Conservation (phyloP, 805 yeast genomes). For the Kazachstania taianensis region DNA sequence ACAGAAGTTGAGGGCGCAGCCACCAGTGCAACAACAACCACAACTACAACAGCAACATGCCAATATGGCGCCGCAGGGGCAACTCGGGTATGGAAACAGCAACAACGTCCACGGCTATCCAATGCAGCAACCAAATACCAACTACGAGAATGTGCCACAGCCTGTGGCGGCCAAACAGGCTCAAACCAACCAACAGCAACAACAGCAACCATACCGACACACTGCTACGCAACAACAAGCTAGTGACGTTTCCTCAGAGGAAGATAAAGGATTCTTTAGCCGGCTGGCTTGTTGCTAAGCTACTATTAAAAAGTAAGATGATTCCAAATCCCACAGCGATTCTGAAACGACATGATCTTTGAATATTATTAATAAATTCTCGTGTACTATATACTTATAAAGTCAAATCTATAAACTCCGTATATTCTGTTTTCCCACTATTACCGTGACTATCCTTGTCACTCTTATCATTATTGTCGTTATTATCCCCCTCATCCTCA, state of each 20-base stretch:
- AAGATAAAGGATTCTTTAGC: conserved; percentile 27
- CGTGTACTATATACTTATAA: no score
- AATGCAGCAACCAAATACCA: background rate
- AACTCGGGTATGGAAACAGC: conserved; percentile 6
- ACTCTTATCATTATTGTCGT: background rate
- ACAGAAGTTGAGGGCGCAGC: conserved; percentile 13
- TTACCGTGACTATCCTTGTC: background rate
- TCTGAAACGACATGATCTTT: no score
- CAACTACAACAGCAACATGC: conserved; percentile 3
- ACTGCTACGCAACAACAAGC: conserved; percentile 10
- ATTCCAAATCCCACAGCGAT: no score
- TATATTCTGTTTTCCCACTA: background rate
- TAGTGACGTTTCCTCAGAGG: conserved; percentile 14
- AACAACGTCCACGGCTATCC: conserved; percentile 3
- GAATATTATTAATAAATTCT: no score
- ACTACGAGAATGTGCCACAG: background rate
- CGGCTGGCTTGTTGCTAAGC: conserved; percentile 28
- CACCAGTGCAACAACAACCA: conserved; percentile 5
- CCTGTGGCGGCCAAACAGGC: conserved; percentile 8
- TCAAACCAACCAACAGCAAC: conserved; percentile 4
- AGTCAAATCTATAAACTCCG: conserved; percentile 16
- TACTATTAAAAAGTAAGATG: no score
- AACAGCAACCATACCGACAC: conserved; percentile 8
- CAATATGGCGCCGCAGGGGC: background rate
- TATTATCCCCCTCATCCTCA: conserved; percentile 9